phyloP scores from a whole-genome alignment of 2,329 filamentous ascomycete species.

The Byssothecium circinans region DNA sequence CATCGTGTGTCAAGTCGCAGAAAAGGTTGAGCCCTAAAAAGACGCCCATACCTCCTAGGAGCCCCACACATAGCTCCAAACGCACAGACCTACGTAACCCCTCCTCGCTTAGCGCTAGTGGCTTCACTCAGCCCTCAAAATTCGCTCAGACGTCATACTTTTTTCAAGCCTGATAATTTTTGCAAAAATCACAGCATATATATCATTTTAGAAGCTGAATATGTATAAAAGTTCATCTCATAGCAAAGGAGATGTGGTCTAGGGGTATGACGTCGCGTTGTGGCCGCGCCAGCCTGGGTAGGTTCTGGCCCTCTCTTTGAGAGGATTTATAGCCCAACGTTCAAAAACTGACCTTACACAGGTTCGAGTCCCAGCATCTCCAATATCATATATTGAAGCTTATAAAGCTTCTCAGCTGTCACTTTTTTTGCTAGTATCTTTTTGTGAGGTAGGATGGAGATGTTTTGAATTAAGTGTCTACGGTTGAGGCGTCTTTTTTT shows the following conservation, averaged over 20 bases:
- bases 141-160: not conserved
- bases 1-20: no score
- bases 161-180: not conserved
- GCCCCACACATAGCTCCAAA: no score
- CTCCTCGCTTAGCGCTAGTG: no score
- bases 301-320: slow-evolving; percentile 23
- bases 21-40: no score
- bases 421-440: no score
- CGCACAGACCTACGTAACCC: no score
- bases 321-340: slow-evolving; percentile 18
- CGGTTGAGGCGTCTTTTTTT: no score
- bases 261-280: slow-evolving; percentile 47
- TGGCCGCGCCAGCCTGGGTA: slow-evolving; percentile 45
- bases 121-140: not conserved
- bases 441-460: no score
- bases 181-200: slow-evolving; percentile 4
- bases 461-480: no score
- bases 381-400: slow-evolving; percentile 16
- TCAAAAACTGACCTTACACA: slow-evolving; percentile 15
- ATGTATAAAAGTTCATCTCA: no score
- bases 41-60: no score
- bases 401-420: no score
- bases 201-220: slow-evolving; percentile 6
- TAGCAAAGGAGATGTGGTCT: slow-evolving; percentile 39
- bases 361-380: slow-evolving; percentile 40